Evolutionary conservation across 805 yeast species (phyloP), one percentile per base, ranked within the genome.

Genomic region (Kuraishia ogatae): DNA sequence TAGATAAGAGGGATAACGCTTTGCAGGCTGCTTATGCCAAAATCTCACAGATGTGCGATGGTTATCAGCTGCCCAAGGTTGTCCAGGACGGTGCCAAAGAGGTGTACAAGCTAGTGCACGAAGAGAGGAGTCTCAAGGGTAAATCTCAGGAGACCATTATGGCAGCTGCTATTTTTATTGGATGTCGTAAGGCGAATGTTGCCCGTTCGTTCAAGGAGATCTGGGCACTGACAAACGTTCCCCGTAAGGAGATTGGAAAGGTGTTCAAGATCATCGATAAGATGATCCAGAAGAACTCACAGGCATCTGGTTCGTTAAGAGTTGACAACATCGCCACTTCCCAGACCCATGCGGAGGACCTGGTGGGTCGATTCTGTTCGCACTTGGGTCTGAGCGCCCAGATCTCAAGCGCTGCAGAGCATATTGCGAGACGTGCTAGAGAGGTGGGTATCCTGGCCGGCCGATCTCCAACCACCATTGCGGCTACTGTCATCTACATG

Each of bases 21-120:
- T 76, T 93, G 53, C 88, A 91, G 57, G 82, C 92, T 1, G 97
- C 97, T 1, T 94, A 87, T 71, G 84, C 94, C 19, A 88, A 85
- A 69, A 91, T 93, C 47, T 85, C 97, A 1, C 96, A 90, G 74
- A 86, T 94, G 87, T 94, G 98, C 71, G 99, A 94, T 67, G 97
- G 97, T 13, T 94, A 89, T 61, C 94, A 91, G 67, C 72, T 93
- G 54, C 97, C 99, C 11, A 87, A 89, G 65, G 89, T 94, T 59
- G 98, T 94, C 2, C 97, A 91, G 66, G 98, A 94, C 70, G 96
- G 97, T 61, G 97, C 98, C 26, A 94, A 94, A 67, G 97, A 94
- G 71, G 97, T 96, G 24, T 94, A 88, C 69, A 91, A 92, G 67
- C 71, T 92, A 55, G 96, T 93, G 21, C 84, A 89, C 63, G 97